Conservation (phyloP, 1,284 basidiomycete genomes). For the Rhodotorula sp. region DNA sequence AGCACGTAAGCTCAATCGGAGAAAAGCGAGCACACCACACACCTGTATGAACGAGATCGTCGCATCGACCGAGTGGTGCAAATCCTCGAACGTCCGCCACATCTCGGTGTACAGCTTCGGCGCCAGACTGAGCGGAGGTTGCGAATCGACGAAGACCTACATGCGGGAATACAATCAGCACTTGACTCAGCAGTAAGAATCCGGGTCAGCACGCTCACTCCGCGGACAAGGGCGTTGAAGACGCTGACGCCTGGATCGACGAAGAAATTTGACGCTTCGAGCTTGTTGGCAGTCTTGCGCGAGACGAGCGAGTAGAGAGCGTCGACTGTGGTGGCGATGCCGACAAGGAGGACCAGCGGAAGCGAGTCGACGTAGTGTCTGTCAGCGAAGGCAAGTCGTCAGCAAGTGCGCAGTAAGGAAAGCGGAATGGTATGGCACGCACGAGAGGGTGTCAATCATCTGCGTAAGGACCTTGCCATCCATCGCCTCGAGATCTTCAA, state of each 20-base stretch:
- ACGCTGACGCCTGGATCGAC: slow-evolving; percentile 37
- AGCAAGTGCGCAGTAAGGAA: neutral
- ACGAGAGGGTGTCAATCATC: slow-evolving; percentile 29
- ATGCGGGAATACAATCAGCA: fast-evolving
- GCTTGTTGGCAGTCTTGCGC: slow-evolving; percentile 13
- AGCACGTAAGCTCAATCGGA: neutral
- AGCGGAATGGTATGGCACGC: neutral
- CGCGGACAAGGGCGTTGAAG: slow-evolving; percentile 33
- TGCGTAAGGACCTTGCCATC: slow-evolving; percentile 28
- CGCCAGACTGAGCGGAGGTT: slow-evolving; percentile 21
- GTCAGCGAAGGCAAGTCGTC: neutral
- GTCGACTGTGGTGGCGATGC: slow-evolving; percentile 28
- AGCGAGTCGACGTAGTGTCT: slow-evolving; percentile 16
- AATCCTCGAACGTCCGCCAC: slow-evolving; percentile 29
- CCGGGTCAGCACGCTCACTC: neutral
- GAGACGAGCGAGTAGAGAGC: slow-evolving; percentile 22
- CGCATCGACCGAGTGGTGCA: slow-evolving; percentile 38
- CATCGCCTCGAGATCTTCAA: slow-evolving; percentile 39
- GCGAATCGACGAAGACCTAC: slow-evolving; percentile 30
- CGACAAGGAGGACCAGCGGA: slow-evolving; percentile 34
- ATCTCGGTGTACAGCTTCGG: slow-evolving; percentile 17
- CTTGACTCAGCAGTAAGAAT: neutral
- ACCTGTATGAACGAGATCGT: slow-evolving; percentile 33
- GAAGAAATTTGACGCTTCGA: slow-evolving; percentile 29
- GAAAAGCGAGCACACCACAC: neutral